A percentile compares a stretch with the other conserved stretches of the same genome.
Evolutionary conservation across 2,329 filamentous ascomycete species (phyloP).

Genomic region (Cytospora paraplurivora): DNA sequence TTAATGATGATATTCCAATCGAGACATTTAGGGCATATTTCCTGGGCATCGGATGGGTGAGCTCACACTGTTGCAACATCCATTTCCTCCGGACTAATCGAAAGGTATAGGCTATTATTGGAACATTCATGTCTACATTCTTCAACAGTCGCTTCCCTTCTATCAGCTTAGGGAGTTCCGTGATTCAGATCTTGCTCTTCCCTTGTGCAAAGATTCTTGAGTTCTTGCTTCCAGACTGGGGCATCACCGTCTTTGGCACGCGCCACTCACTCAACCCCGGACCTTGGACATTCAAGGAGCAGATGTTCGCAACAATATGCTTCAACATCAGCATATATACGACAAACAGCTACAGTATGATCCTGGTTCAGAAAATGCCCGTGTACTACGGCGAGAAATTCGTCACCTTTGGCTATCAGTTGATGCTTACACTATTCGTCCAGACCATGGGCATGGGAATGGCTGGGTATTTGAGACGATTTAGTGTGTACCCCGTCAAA

Average conservation of each 20-base stretch:
- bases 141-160: constrained; percentile 45
- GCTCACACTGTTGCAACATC: not conserved
- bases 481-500: constrained; percentile 43
- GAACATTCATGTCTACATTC: constrained; percentile 45
- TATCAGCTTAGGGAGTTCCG: constrained; percentile 40
- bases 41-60: constrained; percentile 42
- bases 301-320: constrained; percentile 46
- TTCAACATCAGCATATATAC: constrained; percentile 42
- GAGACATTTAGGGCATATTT: constrained; percentile 48
- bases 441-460: constrained; percentile 49
- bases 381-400: constrained; percentile 47
- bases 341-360: constrained; percentile 41
- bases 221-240: constrained; percentile 47
- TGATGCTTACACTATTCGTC: constrained; percentile 44
- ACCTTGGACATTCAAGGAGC: constrained; percentile 47
- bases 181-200: constrained; percentile 50
- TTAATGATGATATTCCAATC: constrained; percentile 41
- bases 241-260: constrained; percentile 44
- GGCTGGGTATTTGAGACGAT: constrained; percentile 43
- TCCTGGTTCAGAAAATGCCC: constrained; percentile 39
- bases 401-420: constrained; percentile 44
- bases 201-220: constrained; percentile 50
- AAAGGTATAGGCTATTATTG: constrained; percentile 36
- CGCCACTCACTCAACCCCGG: constrained; percentile 45
- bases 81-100: not conserved